Evolutionary conservation across 805 yeast species (phyloP).

Genomic region (Brettanomyces sp.): DNA sequence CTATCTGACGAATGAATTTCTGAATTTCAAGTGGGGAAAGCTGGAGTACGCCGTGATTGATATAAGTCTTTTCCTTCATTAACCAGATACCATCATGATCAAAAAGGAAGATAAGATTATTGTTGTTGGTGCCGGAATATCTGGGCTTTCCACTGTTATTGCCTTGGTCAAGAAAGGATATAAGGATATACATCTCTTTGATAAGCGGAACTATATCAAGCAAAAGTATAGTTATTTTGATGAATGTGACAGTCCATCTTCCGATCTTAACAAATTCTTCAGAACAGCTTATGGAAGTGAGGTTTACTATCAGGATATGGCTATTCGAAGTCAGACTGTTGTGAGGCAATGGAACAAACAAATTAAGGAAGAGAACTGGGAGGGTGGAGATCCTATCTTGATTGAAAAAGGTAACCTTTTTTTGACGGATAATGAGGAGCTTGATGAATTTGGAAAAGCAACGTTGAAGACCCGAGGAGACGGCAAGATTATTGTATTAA

Average conservation of each 20-base stretch:
- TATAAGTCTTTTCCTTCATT: too few relatives aligned
- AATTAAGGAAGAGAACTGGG: constrained; percentile 14
- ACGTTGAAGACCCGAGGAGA: constrained; percentile 13
- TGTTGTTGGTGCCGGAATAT: neutral
- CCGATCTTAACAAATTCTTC: too few relatives aligned
- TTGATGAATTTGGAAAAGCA: constrained; percentile 14
- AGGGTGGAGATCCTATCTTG: constrained; percentile 18
- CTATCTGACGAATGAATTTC: too few relatives aligned
- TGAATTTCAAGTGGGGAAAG: too few relatives aligned
- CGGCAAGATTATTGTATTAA: constrained; percentile 10
- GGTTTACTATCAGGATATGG: neutral
- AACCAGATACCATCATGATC: neutral
- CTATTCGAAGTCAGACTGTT: neutral
- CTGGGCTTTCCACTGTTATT: neutral
- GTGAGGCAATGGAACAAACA: constrained; percentile 16
- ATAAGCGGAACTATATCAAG: neutral
- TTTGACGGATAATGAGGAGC: constrained; percentile 12
- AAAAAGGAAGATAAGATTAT: neutral
- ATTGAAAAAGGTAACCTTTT: constrained; percentile 19
- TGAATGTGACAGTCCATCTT: too few relatives aligned
- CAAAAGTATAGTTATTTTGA: too few relatives aligned
- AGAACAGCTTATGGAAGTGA: too few relatives aligned
- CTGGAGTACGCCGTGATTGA: too few relatives aligned
- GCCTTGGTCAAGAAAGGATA: constrained; percentile 2
- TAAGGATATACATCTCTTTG: constrained; percentile 2